Conservation (phyloP, 768 basidiomycete genomes). For the Exsudoporus frostii region DNA sequence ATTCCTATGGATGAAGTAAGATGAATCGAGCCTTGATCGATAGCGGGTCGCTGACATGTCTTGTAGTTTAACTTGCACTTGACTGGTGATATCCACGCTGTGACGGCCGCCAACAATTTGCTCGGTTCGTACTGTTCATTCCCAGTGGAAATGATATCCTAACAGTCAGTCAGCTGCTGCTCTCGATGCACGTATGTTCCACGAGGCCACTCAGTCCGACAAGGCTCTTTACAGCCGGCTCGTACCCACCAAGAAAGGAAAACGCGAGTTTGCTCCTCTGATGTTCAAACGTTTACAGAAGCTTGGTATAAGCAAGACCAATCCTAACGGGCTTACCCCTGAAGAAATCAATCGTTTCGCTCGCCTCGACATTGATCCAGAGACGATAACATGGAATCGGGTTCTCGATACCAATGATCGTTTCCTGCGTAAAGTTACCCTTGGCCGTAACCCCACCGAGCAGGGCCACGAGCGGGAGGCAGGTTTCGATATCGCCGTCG, state of each 20-base stretch:
- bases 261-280: slow-evolving; percentile 89
- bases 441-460: slow-evolving; percentile 90
- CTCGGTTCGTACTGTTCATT: slow-evolving; percentile 51
- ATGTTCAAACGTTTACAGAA: slow-evolving; percentile 96
- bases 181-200: slow-evolving; percentile 95
- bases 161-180: slow-evolving; percentile 70
- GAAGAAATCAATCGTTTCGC: slow-evolving; percentile 91
- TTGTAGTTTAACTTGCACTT: slow-evolving; percentile 88
- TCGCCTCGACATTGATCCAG: slow-evolving; percentile 85
- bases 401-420: slow-evolving; percentile 97
- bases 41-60: slow-evolving; percentile 2
- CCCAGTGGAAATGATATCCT: neutral
- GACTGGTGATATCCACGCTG: slow-evolving; percentile 97
- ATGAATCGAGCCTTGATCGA: neutral
- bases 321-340: slow-evolving; percentile 87
- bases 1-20: slow-evolving; percentile 97
- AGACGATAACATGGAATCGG: slow-evolving; percentile 97
- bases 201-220: slow-evolving; percentile 93
- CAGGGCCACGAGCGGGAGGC: slow-evolving; percentile 84
- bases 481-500: slow-evolving; percentile 96
- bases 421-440: slow-evolving; percentile 89
- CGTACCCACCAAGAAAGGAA: slow-evolving; percentile 90
- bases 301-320: slow-evolving; percentile 90
- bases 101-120: slow-evolving; percentile 95
- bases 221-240: slow-evolving; percentile 93